These are phyloP conservation scores for Penicillium malachiteum DNA, from an alignment of 495 filamentous ascomycete genomes.

Conservation along the genomic window DNA sequence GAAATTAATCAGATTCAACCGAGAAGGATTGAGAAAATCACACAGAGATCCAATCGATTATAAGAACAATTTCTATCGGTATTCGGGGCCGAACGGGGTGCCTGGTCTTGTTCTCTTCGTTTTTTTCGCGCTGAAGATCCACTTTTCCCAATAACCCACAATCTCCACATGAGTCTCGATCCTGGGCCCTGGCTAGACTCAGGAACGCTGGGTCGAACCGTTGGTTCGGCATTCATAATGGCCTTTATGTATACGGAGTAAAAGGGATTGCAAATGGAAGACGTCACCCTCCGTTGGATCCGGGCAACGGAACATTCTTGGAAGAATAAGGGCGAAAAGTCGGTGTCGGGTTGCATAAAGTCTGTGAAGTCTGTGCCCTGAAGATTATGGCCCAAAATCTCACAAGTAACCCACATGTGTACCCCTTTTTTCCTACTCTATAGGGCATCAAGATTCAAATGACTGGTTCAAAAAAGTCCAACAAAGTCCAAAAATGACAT, in stretches of 20 bases:
- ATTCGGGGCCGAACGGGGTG: neutral
- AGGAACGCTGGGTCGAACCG: conserved; percentile 28
- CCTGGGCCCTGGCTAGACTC: conserved; percentile 9
- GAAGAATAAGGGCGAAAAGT: conserved; percentile 18
- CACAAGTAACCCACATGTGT: neutral
- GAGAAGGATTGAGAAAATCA: neutral
- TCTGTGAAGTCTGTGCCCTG: neutral
- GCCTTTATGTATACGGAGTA: conserved; percentile 13
- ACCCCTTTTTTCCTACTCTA: neutral
- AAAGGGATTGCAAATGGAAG: conserved; percentile 7
- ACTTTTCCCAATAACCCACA: conserved; percentile 16
- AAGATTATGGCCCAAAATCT: neutral
- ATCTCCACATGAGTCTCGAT: conserved; percentile 17
- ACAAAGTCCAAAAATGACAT: neutral
- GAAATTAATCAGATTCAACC: neutral
- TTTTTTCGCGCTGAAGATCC: conserved; percentile 10
- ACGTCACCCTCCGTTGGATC: conserved; percentile 16
- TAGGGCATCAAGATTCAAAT: neutral
- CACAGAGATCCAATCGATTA: neutral
- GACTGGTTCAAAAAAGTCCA: neutral
- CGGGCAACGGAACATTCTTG: neutral
- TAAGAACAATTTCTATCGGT: neutral
- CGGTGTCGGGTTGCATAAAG: conserved; percentile 17
- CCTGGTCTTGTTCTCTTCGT: conserved; percentile 9
- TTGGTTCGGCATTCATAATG: conserved; percentile 18